Percentiles rank a stretch among this genome's conserved stretches.
Evolutionary conservation across 768 basidiomycete species (phyloP).

Genomic region (Coprinopsis marcescibilis): DNA sequence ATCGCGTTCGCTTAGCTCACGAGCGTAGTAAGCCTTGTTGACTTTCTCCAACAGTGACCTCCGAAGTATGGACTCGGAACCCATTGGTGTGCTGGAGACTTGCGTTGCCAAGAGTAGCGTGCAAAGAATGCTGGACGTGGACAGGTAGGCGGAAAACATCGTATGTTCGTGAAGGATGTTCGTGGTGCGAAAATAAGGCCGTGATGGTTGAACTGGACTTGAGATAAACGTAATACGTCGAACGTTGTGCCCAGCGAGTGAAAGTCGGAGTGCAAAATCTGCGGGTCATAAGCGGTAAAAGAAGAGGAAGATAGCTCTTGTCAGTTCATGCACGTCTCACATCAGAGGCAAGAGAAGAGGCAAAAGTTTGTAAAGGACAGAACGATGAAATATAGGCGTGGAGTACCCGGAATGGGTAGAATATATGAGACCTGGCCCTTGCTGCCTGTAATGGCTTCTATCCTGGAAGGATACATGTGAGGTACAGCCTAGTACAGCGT

Average conservation of each 20-base stretch:
- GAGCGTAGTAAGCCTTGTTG: not conserved
- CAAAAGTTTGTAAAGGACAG: not conserved
- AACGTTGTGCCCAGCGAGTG: not conserved
- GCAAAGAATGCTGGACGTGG: not conserved
- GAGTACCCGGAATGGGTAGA: too few relatives aligned
- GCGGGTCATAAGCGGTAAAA: not conserved
- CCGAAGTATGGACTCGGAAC: not conserved
- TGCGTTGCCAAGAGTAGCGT: not conserved
- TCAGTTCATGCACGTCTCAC: conserved; percentile 4
- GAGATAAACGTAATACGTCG: not conserved
- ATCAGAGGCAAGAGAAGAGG: not conserved
- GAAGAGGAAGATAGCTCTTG: not conserved
- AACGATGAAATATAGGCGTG: not conserved
- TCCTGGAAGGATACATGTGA: not conserved
- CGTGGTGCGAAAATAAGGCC: not conserved
- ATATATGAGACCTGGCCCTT: too few relatives aligned
- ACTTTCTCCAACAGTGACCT: not conserved
- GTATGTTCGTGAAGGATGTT: not conserved
- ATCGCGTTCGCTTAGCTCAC: conserved; percentile 28
- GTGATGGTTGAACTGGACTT: not conserved
- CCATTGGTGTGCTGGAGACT: not conserved
- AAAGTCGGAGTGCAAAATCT: conserved; percentile 2
- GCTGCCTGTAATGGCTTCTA: not conserved
- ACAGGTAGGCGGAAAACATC: not conserved
- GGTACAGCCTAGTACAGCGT: not conserved